Evolutionary conservation across 495 filamentous ascomycete genomes (phyloP), one percentile per base, ranked within the genome.

Genomic region (Paragyromitra xinjiangensis): DNA sequence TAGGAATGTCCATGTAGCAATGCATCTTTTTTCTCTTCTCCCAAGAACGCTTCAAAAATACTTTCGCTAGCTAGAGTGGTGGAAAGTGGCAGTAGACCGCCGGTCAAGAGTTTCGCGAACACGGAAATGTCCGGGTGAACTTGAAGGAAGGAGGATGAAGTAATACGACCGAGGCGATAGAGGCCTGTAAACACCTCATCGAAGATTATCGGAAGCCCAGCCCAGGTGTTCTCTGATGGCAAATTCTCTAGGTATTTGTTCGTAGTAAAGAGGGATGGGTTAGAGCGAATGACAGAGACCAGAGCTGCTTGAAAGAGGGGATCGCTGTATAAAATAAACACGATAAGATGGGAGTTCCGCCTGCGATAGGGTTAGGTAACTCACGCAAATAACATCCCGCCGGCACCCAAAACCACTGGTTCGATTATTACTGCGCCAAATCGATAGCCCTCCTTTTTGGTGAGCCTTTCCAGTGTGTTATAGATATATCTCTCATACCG

Each of bases 161-260:
- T 89, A 64, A 88, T 85, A 40, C 89, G 88, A 26, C 92, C 92
- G 19, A 94, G 89, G 45, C 92, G 91, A 84, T 92, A 93, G 16
- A 94, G 85, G 14, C 92, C 92, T 0, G 91, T 93, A 84, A 94
- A 94, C 42, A 94, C 91, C 82, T 94, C 92, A 81, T 94, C 92
- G 78, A 91, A 90, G 81, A 94, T 86, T 39, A 94, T 84, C 0
- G 92, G 92, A 22, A 94, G 85, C 1, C 92, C 92, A 1, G 86
- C 86, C 92, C 92, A 94, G 19, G 78, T 68, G 79, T 34, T 44
- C 64, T 55, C 40, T 0, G 64, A 40, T 51, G 48, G 2, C 6
- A 42, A 19, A 0, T 55, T 77, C 19, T 72, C 26, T 1, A 16
- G 63, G 55, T 37, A 64, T 59, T 66, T 45, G 8, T 24, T 64